These are phyloP conservation scores for Eucalyptus pauciflora DNA, from an alignment of 345 rosid species.

Conservation along the genomic window DNA sequence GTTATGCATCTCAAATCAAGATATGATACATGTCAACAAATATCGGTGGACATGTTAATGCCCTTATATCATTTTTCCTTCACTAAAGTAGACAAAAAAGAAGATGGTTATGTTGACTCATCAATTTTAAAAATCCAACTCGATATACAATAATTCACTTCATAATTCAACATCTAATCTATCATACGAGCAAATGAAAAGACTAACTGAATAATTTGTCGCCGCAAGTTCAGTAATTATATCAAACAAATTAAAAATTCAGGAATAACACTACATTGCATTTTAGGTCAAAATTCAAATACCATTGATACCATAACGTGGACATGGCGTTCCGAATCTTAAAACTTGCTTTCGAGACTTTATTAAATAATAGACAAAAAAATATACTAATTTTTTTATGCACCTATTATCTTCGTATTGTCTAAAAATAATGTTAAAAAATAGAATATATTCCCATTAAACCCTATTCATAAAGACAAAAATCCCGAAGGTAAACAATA, in stretches of 20 bases:
- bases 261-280: fast-evolving
- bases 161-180: background rate
- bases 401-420: too few relatives aligned
- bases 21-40: fast-evolving
- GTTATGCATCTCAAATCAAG: background rate
- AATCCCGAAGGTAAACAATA: background rate
- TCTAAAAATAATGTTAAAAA: background rate
- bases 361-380: background rate
- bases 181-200: background rate
- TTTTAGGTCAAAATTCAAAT: fast-evolving
- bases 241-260: fast-evolving
- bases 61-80: background rate
- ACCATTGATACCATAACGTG: background rate
- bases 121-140: background rate
- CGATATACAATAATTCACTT: background rate
- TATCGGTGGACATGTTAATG: background rate
- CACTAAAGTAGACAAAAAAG: background rate
- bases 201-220: background rate
- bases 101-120: background rate
- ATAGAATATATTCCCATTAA: background rate
- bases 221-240: fast-evolving
- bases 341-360: background rate
- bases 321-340: background rate
- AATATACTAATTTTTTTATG: background rate
- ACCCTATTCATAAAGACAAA: background rate